Base-by-base conservation (phyloP, 2,329 filamentous ascomycete genomes). In the Sclerotinia glacialis region DNA sequence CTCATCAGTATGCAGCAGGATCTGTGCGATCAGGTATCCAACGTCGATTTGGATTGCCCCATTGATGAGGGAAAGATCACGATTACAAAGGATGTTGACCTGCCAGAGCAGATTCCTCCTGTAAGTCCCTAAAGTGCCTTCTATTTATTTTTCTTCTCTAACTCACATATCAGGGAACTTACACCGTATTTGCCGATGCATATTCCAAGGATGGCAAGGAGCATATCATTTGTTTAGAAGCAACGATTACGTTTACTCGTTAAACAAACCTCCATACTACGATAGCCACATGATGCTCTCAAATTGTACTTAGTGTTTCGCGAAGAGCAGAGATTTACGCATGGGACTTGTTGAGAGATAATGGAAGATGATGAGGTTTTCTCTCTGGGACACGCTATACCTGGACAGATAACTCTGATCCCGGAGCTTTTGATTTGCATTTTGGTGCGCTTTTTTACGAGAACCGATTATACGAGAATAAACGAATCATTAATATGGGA, bases 1-100 rank as follows among this genome's bases (percentile, higher is more conserved):
- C 85, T 99, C 71, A 87, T 99, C 78, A 91, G 86, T 78, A 90
- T 90, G 71, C 85, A 84, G 72, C 88, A 89, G 74, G 90, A 97
- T 76, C 85, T 98, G 47, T 99, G 95, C 82, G 91, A 97, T 68
- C 89, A 96, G 78, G 86, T 96, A 71, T 82, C 85, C 77, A 93
- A 97, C 72, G 92, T 97, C 54, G 92, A 97, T 74, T 82, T 98
- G 67, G 81, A 91, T 74, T 99, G 95, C 79, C 95, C 95, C 59
- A 84, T 99, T 67, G 83, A 96, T 79, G 86, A 91, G 80, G 94
- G 93, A 68, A 80, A 87, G 28, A 82, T 93, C 76, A 81, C 80
- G 47, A 80, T 99, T 72, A 86, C 81, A 72, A 98, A 98, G 83
- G 83, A 87, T 26, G 92, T 98, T 65, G 87, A 94, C 47, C 83